Evolutionary conservation across 148 eudicot genomes (phyloP), one percentile per base, ranked within the genome.

Genomic region (Silene uniflora): DNA sequence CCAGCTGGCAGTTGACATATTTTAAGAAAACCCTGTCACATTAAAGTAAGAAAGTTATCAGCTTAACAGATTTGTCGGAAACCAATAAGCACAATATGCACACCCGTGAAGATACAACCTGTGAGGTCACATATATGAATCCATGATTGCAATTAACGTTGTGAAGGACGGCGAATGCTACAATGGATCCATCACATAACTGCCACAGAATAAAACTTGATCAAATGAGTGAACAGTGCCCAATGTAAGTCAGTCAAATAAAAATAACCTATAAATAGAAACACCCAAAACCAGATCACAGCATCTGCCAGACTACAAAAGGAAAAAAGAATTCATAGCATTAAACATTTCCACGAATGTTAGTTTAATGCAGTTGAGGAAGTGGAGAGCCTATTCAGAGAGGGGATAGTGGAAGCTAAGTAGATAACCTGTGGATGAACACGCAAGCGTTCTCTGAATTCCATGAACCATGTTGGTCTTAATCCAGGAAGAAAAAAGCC

Each of bases 101-200:
- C 65, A 70, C 65, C 22, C 21, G 65, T 42, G 66, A 76, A 62
- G 49, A 42, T 68, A 86, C 56, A 60, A 94, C 98, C 97, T 92
- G 85, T 62, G 96, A 87, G 23, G 93, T 95, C 71, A 95, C 90
- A 75, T 91, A 92, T 76, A 95, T 95, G 76, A 95, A 86, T 25
- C 98, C 98, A 80, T 92, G 98, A 80, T 92, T 92, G 82, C 98
- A 95, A 83, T 95, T 89, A 79, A 92, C 89, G 62, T 95, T 95
- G 91, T 95, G 98, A 77, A 95, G 97, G 76, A 95, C 96, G 9
- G 98, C 89, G 83, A 92, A 95, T 71, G 97, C 93, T 59, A 76
- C 96, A 80, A 95, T 89, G 70, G 92, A 88, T 71, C 97, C 98
- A 84, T 95, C 98, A 82, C 96, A 95, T 22, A 87, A 82, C 98